A percentile compares a stretch with the other conserved stretches of the same genome.
These are phyloP conservation scores for Backusella parvicylindrica DNA, from an alignment of 192 early-diverging fungal species.

Conservation along the genomic window DNA sequence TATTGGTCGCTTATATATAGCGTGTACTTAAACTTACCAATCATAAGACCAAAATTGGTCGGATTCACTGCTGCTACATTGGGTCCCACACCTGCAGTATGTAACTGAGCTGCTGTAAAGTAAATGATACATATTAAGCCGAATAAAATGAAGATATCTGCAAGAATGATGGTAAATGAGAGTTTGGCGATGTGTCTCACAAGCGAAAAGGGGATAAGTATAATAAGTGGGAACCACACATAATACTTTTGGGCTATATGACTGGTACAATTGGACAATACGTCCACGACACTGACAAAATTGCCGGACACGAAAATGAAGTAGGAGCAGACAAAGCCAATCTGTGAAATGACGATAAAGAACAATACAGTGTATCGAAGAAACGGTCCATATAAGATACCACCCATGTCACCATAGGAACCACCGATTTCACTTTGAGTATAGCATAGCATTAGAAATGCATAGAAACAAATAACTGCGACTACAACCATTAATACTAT, in stretches of 20 bases:
- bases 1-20: background rate
- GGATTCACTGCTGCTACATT: slow-evolving; percentile 59
- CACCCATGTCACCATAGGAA: slow-evolving; percentile 58
- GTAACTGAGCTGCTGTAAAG: slow-evolving; percentile 47
- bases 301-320: slow-evolving; percentile 88
- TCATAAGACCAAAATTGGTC: slow-evolving; percentile 61
- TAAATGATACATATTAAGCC: slow-evolving; percentile 64
- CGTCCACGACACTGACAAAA: slow-evolving; percentile 65
- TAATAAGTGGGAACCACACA: slow-evolving; percentile 71
- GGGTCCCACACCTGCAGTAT: slow-evolving; percentile 43
- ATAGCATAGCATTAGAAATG: slow-evolving; percentile 45
- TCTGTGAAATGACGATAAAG: slow-evolving; percentile 62
- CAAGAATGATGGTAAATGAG: slow-evolving; percentile 61
- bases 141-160: slow-evolving; percentile 70
- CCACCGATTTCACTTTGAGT: slow-evolving; percentile 49
- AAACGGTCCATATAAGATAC: slow-evolving; percentile 42
- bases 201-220: slow-evolving; percentile 68
- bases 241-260: slow-evolving; percentile 65
- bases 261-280: slow-evolving; percentile 55
- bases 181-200: slow-evolving; percentile 59
- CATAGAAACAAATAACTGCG: slow-evolving; percentile 57
- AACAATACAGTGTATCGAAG: slow-evolving; percentile 33
- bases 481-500: slow-evolving; percentile 54
- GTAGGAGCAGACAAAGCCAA: slow-evolving; percentile 87
- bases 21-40: slow-evolving; percentile 57